A percentile compares a stretch with the other conserved stretches of the same genome.
Evolutionary conservation across 495 filamentous ascomycete species (phyloP).

Genomic region (Annulohypoxylon nitens): DNA sequence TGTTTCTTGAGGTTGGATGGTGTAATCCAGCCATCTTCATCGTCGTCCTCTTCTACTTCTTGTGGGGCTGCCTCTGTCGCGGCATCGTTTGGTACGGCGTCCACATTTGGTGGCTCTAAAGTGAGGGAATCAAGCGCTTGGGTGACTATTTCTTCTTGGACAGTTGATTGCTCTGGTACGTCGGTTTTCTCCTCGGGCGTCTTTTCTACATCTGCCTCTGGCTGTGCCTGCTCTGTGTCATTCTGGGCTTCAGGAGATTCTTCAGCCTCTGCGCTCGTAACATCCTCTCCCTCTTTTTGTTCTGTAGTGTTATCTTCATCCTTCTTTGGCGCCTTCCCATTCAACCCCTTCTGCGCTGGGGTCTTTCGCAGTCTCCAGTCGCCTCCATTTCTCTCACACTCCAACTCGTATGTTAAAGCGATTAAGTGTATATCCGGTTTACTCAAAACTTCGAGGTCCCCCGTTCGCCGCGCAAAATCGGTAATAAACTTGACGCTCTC

Average conservation of each 20-base stretch:
- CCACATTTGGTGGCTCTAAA: conserved; percentile 38
- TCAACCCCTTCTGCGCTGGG: conserved; percentile 80
- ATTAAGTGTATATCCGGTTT: conserved; percentile 88
- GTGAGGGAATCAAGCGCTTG: conserved; percentile 45
- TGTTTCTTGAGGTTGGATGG: conserved; percentile 90
- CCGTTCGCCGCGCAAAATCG: conserved; percentile 89
- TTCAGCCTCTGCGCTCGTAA: neutral
- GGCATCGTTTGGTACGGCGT: conserved; percentile 28
- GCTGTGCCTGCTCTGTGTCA: conserved; percentile 8
- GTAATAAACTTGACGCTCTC: conserved; percentile 82
- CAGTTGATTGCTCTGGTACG: conserved; percentile 31
- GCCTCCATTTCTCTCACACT: conserved; percentile 84
- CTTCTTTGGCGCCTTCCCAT: conserved; percentile 72
- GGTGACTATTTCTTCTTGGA: conserved; percentile 43
- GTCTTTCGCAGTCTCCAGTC: conserved; percentile 83
- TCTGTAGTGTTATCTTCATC: conserved; percentile 31
- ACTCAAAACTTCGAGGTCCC: conserved; percentile 88
- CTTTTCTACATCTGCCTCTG: conserved; percentile 28
- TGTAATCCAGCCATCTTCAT: conserved; percentile 91
- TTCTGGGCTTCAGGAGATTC: neutral
- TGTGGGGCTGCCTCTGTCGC: conserved; percentile 49
- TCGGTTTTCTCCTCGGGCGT: conserved; percentile 21
- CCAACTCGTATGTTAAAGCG: conserved; percentile 91
- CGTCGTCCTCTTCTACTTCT: conserved; percentile 60
- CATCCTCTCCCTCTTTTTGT: conserved; percentile 16